Evolutionary conservation across 129 eudicot genomes (phyloP).

Genomic region (Flaveria robusta): DNA sequence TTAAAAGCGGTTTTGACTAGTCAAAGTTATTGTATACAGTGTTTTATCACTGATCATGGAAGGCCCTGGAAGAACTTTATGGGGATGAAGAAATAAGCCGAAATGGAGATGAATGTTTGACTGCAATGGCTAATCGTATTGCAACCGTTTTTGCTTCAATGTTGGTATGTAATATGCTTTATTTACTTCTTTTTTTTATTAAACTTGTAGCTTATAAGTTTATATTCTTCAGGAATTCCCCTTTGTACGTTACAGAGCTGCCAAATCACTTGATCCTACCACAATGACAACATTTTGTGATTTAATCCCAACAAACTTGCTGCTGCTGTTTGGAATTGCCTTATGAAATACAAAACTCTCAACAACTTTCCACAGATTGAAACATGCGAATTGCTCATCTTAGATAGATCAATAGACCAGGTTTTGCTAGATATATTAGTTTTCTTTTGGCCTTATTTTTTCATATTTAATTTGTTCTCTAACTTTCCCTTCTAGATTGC

Average conservation of each 20-base stretch:
- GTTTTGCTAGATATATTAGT: constrained; percentile 35
- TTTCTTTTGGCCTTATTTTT: constrained; percentile 5
- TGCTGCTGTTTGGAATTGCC: constrained; percentile 84
- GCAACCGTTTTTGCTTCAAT: constrained; percentile 95
- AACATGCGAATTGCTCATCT: constrained; percentile 86
- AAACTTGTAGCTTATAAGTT: constrained; percentile 4
- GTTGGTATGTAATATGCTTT: constrained; percentile 52
- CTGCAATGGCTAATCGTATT: constrained; percentile 76
- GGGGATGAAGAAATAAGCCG: constrained; percentile 70
- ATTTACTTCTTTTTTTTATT: neutral
- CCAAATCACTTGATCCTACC: constrained; percentile 80
- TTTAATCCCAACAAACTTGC: constrained; percentile 90
- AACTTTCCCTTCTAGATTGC: constrained; percentile 58
- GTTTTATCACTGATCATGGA: constrained; percentile 83
- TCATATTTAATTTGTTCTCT: constrained; percentile 12
- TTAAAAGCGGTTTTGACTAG: constrained; percentile 16
- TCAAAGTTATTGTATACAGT: constrained; percentile 40
- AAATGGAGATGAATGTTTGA: constrained; percentile 63
- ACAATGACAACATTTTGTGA: constrained; percentile 93
- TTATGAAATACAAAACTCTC: constrained; percentile 68
- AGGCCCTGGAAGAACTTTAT: constrained; percentile 76
- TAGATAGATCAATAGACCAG: constrained; percentile 95
- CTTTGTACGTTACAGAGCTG: constrained; percentile 87
- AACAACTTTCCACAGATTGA: constrained; percentile 78
- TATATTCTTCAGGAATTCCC: constrained; percentile 73